phyloP scores from a whole-genome alignment of 2,329 filamentous ascomycete genomes.

The Aspergillus flavus region DNA sequence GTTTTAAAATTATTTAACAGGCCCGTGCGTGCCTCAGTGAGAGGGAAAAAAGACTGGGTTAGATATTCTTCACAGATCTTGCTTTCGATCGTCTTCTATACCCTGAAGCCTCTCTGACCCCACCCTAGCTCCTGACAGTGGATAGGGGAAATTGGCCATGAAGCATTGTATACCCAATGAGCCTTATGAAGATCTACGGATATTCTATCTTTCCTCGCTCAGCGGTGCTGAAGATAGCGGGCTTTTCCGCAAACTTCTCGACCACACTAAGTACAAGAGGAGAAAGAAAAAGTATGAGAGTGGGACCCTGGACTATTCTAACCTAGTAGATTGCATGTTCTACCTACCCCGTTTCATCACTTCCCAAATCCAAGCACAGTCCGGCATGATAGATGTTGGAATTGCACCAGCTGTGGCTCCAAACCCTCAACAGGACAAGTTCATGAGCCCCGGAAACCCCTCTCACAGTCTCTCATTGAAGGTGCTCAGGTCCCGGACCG shows the following conservation, averaged over 20 bases:
- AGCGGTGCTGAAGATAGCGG: neutral
- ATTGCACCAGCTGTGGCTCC: neutral
- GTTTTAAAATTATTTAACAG: too few relatives aligned
- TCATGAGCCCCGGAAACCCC: neutral
- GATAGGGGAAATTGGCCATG: too few relatives aligned
- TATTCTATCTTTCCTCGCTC: neutral
- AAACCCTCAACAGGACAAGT: neutral
- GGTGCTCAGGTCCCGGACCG: constrained; percentile 4
- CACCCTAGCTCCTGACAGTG: too few relatives aligned
- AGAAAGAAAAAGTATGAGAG: neutral
- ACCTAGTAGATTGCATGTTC: neutral
- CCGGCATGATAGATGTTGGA: neutral
- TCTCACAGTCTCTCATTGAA: constrained; percentile 19
- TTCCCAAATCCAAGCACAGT: neutral
- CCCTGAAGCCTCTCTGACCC: too few relatives aligned
- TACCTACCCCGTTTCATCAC: neutral
- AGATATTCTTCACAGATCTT: too few relatives aligned
- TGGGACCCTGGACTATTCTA: too few relatives aligned
- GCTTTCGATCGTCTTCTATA: too few relatives aligned
- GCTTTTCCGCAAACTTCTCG: neutral
- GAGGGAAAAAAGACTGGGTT: too few relatives aligned
- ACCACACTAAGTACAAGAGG: neutral
- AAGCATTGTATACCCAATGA: too few relatives aligned
- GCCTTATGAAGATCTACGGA: neutral
- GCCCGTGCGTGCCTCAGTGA: too few relatives aligned